Evolutionary conservation across 2,329 filamentous ascomycete genomes (phyloP).

Genomic region (Berkeleyomyces basicola): DNA sequence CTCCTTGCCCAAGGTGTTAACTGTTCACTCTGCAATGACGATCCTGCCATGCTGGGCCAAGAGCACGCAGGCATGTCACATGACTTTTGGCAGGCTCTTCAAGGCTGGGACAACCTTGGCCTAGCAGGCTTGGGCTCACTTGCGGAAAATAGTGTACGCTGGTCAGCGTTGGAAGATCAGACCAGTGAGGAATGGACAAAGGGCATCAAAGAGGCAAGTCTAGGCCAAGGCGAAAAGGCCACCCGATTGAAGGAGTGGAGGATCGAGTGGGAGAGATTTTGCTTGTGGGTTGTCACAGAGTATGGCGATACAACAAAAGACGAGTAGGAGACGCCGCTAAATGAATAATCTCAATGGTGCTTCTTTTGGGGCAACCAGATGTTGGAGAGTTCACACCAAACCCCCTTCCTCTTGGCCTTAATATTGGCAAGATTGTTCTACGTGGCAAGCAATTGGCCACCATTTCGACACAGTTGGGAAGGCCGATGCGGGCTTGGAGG

Average conservation of each 20-base stretch:
- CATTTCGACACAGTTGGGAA: background rate
- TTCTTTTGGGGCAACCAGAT: background rate
- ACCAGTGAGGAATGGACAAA: slow-evolving; percentile 50
- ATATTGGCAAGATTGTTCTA: background rate
- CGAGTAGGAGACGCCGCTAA: background rate
- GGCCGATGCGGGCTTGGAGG: background rate
- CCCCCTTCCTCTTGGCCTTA: background rate
- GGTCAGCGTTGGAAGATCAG: slow-evolving; percentile 78
- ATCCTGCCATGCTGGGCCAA: slow-evolving; percentile 76
- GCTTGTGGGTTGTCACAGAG: slow-evolving; percentile 73
- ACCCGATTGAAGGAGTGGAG: slow-evolving; percentile 62
- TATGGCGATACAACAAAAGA: slow-evolving; percentile 33
- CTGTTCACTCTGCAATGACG: slow-evolving; percentile 77
- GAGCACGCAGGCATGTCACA: slow-evolving; percentile 69
- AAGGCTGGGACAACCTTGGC: slow-evolving; percentile 83
- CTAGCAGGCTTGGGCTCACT: slow-evolving; percentile 71
- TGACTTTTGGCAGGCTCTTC: slow-evolving; percentile 86
- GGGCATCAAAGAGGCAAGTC: slow-evolving; percentile 56
- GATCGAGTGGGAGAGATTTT: slow-evolving; percentile 74
- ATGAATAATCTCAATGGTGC: background rate
- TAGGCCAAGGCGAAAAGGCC: slow-evolving; percentile 55
- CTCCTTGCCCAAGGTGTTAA: slow-evolving; percentile 71
- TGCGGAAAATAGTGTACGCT: slow-evolving; percentile 83
- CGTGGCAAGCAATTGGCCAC: background rate
- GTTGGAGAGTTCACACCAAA: background rate